Base-by-base conservation (phyloP, 1,139 yeast species). In the Sporopachydermia cereana region DNA sequence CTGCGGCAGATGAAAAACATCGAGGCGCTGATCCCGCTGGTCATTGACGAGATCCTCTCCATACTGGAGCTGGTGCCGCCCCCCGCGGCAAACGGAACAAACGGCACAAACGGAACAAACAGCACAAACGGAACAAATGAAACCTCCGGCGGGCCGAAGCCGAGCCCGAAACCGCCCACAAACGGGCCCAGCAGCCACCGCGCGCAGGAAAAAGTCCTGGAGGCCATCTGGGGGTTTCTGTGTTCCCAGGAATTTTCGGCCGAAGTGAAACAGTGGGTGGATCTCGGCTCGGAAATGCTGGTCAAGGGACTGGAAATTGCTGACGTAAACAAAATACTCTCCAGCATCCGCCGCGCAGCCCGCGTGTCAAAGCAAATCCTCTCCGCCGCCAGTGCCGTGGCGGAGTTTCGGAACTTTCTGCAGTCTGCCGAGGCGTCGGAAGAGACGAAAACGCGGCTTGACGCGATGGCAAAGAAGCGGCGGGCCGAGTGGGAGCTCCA, bases 171-270 rank as follows among this genome's bases (percentile, higher is more conserved):
- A n/a, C n/a, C n/a, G n/a, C n/a, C n/a, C n/a, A n/a, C n/a, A n/a
- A n/a, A n/a, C n/a, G n/a, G n/a, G n/a, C n/a, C n/a, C n/a, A n/a
- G n/a, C n/a, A n/a, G n/a, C n/a, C n/a, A n/a, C n/a, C n/a, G n/a
- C n/a, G 39, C 39, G 5, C 22, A 34, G 22, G 9, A 16, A 12
- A 34, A 34, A 34, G 39, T 34, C 20, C 22, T 16, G 22, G 39
- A 34, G 17, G n/a, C 39, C 9, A n/a, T 34, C 5, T 34, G 39
- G 39, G 39, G 39, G 22, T 34, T 34, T n/a, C 22, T 34, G n/a
- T 34, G 39, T n/a, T 16, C 20, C 17, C 9, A 16, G 9, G 39
- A 34, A 34, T 34, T 34, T 34, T 12, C 39, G 22, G 22, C 9
- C 20, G 39, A 34, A 34, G 39, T 34, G 18, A 34, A 34, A 12